A percentile compares a stretch with the other conserved stretches of the same genome.
These are phyloP conservation scores for Aquilaria agallochum DNA, from an alignment of 441 rosid species.

Conservation along the genomic window DNA sequence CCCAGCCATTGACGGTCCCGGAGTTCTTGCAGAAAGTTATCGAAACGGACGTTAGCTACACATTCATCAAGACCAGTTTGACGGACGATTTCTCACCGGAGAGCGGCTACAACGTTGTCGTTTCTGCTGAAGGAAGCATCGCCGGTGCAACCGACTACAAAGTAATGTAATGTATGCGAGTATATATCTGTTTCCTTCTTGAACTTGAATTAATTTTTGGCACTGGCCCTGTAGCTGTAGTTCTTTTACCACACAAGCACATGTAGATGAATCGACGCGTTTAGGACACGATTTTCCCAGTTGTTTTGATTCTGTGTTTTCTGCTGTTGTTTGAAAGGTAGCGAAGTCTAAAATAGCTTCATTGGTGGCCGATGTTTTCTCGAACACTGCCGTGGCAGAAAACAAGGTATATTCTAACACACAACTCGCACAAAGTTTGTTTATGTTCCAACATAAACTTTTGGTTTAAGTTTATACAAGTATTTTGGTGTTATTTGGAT, in stretches of 20 bases:
- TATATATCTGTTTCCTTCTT: constrained; percentile 27
- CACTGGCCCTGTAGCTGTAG: background rate
- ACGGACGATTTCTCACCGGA: constrained; percentile 77
- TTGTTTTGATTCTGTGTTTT: constrained; percentile 3
- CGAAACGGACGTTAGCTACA: constrained; percentile 67
- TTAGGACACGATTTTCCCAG: background rate
- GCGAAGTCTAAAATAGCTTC: constrained; percentile 70
- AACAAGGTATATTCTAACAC: constrained; percentile 55
- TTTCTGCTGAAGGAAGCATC: constrained; percentile 61
- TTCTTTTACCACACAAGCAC: no score
- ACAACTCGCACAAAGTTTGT: no score
- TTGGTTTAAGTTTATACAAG: no score
- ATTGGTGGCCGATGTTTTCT: constrained; percentile 79
- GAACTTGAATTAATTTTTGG: background rate
- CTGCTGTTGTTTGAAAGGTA: constrained; percentile 36
- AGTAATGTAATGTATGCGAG: constrained; percentile 98
- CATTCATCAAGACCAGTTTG: constrained; percentile 73
- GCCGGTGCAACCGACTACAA: constrained; percentile 63
- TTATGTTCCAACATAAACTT: no score
- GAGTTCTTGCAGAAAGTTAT: constrained; percentile 68
- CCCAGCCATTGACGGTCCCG: constrained; percentile 52
- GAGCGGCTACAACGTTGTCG: constrained; percentile 70
- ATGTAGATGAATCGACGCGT: no score
- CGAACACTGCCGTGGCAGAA: constrained; percentile 77
- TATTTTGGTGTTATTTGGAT: no score